Percentiles rank a stretch among this genome's conserved stretches.
Conservation (phyloP, 2,329 filamentous ascomycete genomes). For the Aspergillus sp. region DNA sequence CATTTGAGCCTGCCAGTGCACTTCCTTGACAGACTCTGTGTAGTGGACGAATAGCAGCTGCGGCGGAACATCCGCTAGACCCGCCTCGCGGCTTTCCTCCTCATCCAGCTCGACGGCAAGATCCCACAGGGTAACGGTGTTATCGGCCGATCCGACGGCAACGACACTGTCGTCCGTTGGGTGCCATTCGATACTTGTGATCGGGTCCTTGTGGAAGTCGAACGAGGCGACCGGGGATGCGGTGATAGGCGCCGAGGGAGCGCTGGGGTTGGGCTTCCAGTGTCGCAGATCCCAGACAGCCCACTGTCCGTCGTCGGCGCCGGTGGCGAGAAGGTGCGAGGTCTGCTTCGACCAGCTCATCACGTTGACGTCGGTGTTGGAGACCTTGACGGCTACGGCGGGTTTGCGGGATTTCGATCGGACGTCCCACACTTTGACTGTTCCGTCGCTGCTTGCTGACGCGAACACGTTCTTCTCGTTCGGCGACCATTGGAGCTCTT, state of each 20-base stretch:
- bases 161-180: conserved; percentile 95
- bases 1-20: conserved; percentile 97
- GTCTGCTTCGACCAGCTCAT: conserved; percentile 93
- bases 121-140: conserved; percentile 95
- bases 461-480: conserved; percentile 91
- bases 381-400: conserved; percentile 84
- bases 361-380: conserved; percentile 86
- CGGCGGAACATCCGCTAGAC: conserved; percentile 85
- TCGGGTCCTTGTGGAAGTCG: conserved; percentile 92
- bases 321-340: conserved; percentile 83
- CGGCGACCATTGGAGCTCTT: conserved; percentile 96
- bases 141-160: conserved; percentile 86
- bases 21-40: conserved; percentile 89
- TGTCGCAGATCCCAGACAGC: conserved; percentile 94
- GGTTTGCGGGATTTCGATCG: conserved; percentile 84
- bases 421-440: conserved; percentile 93
- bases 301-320: conserved; percentile 91
- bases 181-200: conserved; percentile 96
- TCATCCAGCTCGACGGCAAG: conserved; percentile 94
- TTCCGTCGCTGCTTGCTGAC: conserved; percentile 90
- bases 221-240: conserved; percentile 89
- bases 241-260: conserved; percentile 50
- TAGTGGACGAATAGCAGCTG: conserved; percentile 97
- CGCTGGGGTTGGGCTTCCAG: conserved; percentile 71
- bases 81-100: conserved; percentile 88